phyloP scores from a whole-genome alignment of 2,329 filamentous ascomycete genomes.

The Fusarium nygamai region DNA sequence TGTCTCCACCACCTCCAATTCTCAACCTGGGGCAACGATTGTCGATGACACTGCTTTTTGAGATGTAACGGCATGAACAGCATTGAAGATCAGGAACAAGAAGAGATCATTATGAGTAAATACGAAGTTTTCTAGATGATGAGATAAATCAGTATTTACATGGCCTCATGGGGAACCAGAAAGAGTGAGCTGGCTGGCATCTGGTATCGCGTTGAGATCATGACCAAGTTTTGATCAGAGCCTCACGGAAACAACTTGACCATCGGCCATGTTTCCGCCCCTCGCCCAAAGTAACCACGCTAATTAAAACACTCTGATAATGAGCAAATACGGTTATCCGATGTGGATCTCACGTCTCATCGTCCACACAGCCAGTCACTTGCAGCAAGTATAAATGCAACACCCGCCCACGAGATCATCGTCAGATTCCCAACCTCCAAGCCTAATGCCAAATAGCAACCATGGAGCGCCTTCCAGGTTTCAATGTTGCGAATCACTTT shows the following conservation, averaged over 20 bases:
- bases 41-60: neutral
- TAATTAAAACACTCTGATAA: neutral
- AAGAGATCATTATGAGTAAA: too few species aligned
- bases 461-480: slow-evolving; percentile 31
- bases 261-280: slow-evolving; percentile 3
- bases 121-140: fast-evolving
- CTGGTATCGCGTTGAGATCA: neutral
- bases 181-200: neutral
- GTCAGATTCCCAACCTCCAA: neutral
- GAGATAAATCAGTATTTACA: fast-evolving
- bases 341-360: slow-evolving; percentile 7
- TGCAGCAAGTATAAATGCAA: slow-evolving; percentile 17
- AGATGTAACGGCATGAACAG: fast-evolving
- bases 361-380: neutral
- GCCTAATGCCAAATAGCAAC: neutral
- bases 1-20: neutral
- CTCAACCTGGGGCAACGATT: neutral
- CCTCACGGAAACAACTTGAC: slow-evolving; percentile 4
- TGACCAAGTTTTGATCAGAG: neutral
- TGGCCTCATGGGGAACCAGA: too few species aligned
- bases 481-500: slow-evolving; percentile 32
- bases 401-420: neutral
- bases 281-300: neutral
- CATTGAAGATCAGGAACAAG: neutral
- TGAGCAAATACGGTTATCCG: slow-evolving; percentile 3